These are phyloP conservation scores for Tanacetum coccineum DNA, from an alignment of 129 eudicot genomes.

Conservation along the genomic window DNA sequence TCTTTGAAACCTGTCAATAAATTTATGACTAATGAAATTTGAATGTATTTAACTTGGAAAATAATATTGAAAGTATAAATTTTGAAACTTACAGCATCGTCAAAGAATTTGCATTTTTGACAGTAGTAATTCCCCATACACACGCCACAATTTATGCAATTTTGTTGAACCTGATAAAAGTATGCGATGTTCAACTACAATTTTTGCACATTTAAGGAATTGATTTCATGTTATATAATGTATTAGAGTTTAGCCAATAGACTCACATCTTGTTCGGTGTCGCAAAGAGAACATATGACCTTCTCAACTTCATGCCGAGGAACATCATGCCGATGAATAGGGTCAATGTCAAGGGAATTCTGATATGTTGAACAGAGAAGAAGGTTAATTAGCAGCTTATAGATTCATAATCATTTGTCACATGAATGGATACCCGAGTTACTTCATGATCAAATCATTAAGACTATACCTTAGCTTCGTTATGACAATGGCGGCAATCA, in stretches of 20 bases:
- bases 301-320: constrained; percentile 71
- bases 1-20: constrained; percentile 58
- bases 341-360: constrained; percentile 59
- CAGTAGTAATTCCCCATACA: constrained; percentile 82
- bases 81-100: constrained; percentile 62
- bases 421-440: background rate
- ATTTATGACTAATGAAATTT: background rate
- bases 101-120: constrained; percentile 63
- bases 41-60: background rate
- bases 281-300: constrained; percentile 72
- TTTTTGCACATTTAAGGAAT: background rate
- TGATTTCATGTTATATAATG: background rate
- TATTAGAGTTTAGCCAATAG: background rate
- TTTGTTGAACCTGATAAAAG: constrained; percentile 56
- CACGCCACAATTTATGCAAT: constrained; percentile 63
- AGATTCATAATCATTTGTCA: background rate
- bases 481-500: constrained; percentile 71
- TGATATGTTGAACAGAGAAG: constrained; percentile 22
- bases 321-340: constrained; percentile 56
- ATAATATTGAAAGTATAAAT: background rate
- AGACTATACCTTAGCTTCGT: constrained; percentile 48
- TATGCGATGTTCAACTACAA: background rate
- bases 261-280: constrained; percentile 83
- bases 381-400: constrained; percentile 15
- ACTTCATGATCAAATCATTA: background rate